phyloP scores from a whole-genome alignment of 768 basidiomycete species.

The Suillus americanus region DNA sequence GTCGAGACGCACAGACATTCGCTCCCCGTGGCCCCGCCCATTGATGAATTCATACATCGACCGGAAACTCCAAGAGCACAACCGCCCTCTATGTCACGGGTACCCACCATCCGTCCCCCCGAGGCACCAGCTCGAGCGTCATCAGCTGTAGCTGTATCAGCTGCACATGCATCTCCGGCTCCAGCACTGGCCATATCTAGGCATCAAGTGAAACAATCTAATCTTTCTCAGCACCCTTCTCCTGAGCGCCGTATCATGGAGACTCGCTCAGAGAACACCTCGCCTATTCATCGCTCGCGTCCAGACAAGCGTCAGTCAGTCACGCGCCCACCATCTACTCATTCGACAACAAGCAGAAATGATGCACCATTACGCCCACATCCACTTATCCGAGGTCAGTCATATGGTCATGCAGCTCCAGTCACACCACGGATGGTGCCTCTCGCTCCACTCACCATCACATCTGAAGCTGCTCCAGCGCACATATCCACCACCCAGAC shows the following conservation, averaged over 20 bases:
- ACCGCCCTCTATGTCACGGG: conserved; percentile 32
- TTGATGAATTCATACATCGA: conserved; percentile 21
- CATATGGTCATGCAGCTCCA: conserved; percentile 46
- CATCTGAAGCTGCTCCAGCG: conserved; percentile 47
- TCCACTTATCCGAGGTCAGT: conserved; percentile 75
- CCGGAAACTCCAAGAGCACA: conserved; percentile 33
- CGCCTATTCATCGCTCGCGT: conserved; percentile 37
- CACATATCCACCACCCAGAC: conserved; percentile 42
- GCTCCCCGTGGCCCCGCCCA: conserved; percentile 9
- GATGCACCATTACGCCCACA: conserved; percentile 58
- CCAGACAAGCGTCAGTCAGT: conserved; percentile 40
- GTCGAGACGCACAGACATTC: conserved; percentile 24
- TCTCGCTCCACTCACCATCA: conserved; percentile 62
- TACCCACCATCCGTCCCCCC: conserved; percentile 31
- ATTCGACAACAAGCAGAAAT: conserved; percentile 47
- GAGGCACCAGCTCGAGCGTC: conserved; percentile 20
- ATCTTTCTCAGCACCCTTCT: conserved; percentile 17
- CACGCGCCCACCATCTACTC: conserved; percentile 63
- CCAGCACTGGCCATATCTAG: conserved; percentile 15
- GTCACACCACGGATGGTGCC: conserved; percentile 43
- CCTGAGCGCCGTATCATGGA: conserved; percentile 22
- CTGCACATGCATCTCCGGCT: conserved; percentile 18
- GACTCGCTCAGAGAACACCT: conserved; percentile 40
- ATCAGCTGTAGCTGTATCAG: conserved; percentile 8
- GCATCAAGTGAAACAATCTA: conserved; percentile 13